phyloP scores from a whole-genome alignment of 495 filamentous ascomycete species.

The Hypoxylon perforatum region DNA sequence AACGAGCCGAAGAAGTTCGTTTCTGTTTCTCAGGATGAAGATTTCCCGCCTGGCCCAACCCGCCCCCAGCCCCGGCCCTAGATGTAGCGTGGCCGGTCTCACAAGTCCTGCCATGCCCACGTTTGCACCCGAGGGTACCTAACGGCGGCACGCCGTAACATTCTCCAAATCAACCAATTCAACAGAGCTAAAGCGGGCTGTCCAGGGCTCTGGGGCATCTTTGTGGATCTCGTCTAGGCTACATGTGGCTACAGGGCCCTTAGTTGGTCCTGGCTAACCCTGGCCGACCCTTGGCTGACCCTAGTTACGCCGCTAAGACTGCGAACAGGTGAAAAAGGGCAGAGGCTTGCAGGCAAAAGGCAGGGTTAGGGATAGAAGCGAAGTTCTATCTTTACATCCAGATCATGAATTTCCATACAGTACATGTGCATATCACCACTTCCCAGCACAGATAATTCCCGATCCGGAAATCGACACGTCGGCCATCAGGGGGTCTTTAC shows the following conservation, averaged over 20 bases:
- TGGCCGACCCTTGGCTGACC: too few relatives aligned
- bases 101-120: conserved; percentile 17
- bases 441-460: conserved; percentile 18
- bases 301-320: conserved; percentile 32
- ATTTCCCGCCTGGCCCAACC: conserved; percentile 22
- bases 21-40: conserved; percentile 12
- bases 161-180: not conserved
- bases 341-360: not conserved
- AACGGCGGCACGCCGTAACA: conserved; percentile 11
- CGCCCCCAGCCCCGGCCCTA: conserved; percentile 1
- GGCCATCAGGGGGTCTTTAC: conserved; percentile 9
- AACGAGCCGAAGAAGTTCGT: conserved; percentile 20
- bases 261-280: too few relatives aligned
- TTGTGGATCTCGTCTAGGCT: conserved; percentile 24
- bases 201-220: conserved; percentile 27
- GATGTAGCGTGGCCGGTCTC: conserved; percentile 25
- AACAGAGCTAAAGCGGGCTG: conserved; percentile 24
- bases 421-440: too few relatives aligned
- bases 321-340: conserved; percentile 22
- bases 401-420: too few relatives aligned
- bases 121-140: conserved; percentile 14
- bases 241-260: conserved; percentile 25
- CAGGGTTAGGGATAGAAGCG: conserved; percentile 23
- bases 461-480: conserved; percentile 14
- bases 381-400: conserved; percentile 17